Base-by-base conservation (phyloP, 768 basidiomycete species). In the Cubamyces lactineus region DNA sequence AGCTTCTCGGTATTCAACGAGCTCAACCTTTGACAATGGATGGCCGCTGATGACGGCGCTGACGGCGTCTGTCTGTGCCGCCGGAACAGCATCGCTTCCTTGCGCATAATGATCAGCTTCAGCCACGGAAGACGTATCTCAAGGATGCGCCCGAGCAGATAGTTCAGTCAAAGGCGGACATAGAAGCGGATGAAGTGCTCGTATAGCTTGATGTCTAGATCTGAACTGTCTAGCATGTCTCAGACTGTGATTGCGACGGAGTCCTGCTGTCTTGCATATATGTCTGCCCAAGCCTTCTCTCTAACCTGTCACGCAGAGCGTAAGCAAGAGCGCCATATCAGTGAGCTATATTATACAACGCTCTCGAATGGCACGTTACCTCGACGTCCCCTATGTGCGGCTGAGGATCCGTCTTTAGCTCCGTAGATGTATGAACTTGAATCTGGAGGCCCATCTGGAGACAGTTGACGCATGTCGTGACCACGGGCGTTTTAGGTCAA, bases 351-450 rank as follows among this genome's bases (percentile, higher is more conserved):
- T 34, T 9, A 9, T 11, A 34, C 4, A 34, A 34, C 34, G 9
- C 34, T 1, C 9, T 11, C 3, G 5, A 17, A 34, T 5, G 16
- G 34, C 2, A 45, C 26, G 19, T 2, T 28, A 56, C 54, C 55
- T 56, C 55, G 3, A 45, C 24, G 5, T n/a, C 17, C 3, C 34
- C 30, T 23, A 26, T 40, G 5, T 57, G 55, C 7, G 54, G 38
- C 13, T 42, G 11, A 6, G 54, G 61, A 41, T 64, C 63, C 1
- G 58, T 57, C 49, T 64, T 64, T 13, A 50, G 16, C 21, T 64
- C 63, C 11, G 58, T 64, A 7, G 53, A 16, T 5, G 53, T 64
- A n/a, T 60, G 57, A 2, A 64, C 54, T 19, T 64, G 53, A n/a
- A 64, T 60, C 7, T 64, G 53, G 7, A 64, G 34, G 12, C 49